Evolutionary conservation across 2,329 filamentous ascomycete species (phyloP).

Genomic region (Paraphaeosphaeria sporulosa): DNA sequence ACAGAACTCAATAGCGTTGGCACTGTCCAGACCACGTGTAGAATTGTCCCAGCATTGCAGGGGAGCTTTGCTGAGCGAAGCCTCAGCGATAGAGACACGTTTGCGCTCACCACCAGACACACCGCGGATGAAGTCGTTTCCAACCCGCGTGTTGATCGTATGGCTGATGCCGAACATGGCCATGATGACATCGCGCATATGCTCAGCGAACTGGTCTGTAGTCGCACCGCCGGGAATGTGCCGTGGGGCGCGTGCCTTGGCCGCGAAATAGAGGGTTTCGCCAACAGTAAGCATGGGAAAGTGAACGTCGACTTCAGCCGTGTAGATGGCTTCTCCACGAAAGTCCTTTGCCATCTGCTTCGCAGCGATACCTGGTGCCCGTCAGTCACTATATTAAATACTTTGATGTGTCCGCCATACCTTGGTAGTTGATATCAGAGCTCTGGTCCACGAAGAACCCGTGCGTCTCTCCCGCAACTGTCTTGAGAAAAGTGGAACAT

Average conservation of each 20-base stretch:
- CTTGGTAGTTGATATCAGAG: conserved; percentile 84
- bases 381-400: conserved; percentile 11
- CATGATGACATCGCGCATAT: conserved; percentile 76
- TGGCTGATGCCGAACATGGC: conserved; percentile 78
- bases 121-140: conserved; percentile 77
- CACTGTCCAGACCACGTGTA: conserved; percentile 76
- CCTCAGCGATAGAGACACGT: conserved; percentile 83
- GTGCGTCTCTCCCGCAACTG: conserved; percentile 81
- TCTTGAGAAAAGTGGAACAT: conserved; percentile 86
- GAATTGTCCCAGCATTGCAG: conserved; percentile 81
- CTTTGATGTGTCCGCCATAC: conserved; percentile 38
- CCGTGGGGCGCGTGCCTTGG: conserved; percentile 71
- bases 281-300: conserved; percentile 80
- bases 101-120: conserved; percentile 81
- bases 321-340: conserved; percentile 87
- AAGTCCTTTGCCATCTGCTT: conserved; percentile 80
- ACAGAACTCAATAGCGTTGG: conserved; percentile 78
- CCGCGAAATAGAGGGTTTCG: conserved; percentile 81
- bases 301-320: conserved; percentile 82
- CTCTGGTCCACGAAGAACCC: conserved; percentile 75
- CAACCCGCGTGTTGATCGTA: conserved; percentile 75
- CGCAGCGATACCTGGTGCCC: conserved; percentile 64
- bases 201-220: conserved; percentile 63
- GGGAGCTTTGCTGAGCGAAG: conserved; percentile 69
- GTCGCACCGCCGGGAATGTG: conserved; percentile 66